Percentiles rank a stretch among this genome's conserved stretches.
Evolutionary conservation across 306 rosid species (phyloP).

Genomic region (Vigna reflexopilosa): DNA sequence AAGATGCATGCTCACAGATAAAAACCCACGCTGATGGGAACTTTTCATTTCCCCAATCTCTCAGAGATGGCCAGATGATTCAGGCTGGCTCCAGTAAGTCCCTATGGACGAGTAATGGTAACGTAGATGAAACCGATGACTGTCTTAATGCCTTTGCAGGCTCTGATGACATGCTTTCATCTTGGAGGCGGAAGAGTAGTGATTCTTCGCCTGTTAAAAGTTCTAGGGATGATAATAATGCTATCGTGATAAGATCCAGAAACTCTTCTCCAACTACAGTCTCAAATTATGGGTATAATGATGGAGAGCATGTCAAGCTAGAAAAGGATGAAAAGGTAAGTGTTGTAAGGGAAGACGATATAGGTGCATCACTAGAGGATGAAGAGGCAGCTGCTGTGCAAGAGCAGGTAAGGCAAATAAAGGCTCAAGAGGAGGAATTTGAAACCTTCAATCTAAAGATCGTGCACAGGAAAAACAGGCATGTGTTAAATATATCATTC

Average conservation of each 20-base stretch:
- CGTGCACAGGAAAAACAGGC: conserved; percentile 99
- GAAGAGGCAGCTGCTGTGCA: conserved; percentile 99
- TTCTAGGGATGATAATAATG: conserved; percentile 76
- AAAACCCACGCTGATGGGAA: conserved; percentile 64
- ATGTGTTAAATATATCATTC: conserved; percentile 43
- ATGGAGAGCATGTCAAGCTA: conserved; percentile 68
- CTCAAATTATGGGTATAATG: conserved; percentile 82
- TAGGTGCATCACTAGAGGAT: conserved; percentile 80
- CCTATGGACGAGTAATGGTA: conserved; percentile 65
- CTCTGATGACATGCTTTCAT: conserved; percentile 67
- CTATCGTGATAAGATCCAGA: conserved; percentile 59
- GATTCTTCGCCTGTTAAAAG: conserved; percentile 86
- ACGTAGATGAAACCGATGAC: conserved; percentile 67
- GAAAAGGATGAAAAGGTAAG: conserved; percentile 76
- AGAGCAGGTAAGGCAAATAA: conserved; percentile 98
- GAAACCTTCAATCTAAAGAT: conserved; percentile 97
- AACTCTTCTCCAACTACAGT: conserved; percentile 82
- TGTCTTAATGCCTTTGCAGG: conserved; percentile 59
- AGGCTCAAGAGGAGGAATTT: conserved; percentile 96
- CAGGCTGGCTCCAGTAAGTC: conserved; percentile 71
- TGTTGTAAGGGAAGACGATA: conserved; percentile 76
- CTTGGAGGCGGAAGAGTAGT: conserved; percentile 75
- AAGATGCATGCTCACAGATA: conserved; percentile 51
- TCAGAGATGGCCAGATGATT: conserved; percentile 64
- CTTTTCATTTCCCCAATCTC: conserved; percentile 86